These are phyloP conservation scores for Dothistroma pini DNA, from an alignment of 2,329 filamentous ascomycete species.

Conservation along the genomic window DNA sequence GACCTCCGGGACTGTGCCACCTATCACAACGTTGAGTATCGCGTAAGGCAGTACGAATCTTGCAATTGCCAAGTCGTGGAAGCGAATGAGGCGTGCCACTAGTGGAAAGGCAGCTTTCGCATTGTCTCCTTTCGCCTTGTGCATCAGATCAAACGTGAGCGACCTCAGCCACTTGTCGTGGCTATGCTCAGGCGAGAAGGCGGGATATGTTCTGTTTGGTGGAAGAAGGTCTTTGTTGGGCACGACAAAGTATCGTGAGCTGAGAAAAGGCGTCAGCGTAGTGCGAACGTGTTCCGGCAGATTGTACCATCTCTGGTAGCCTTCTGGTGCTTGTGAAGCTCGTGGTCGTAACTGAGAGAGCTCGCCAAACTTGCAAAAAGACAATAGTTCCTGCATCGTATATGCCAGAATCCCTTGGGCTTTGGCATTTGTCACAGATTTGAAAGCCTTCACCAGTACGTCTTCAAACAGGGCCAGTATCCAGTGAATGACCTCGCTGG, in stretches of 20 bases:
- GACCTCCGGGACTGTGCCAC: slow-evolving; percentile 62
- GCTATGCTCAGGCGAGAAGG: slow-evolving; percentile 64
- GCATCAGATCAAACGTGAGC: slow-evolving; percentile 78
- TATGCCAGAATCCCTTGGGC: slow-evolving; percentile 90
- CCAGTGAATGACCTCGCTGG: slow-evolving; percentile 79
- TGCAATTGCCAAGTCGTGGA: slow-evolving; percentile 80
- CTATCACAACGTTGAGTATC: slow-evolving; percentile 76
- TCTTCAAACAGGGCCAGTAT: slow-evolving; percentile 80
- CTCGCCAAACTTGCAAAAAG: slow-evolving; percentile 68
- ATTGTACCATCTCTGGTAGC: slow-evolving; percentile 70
- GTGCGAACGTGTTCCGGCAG: slow-evolving; percentile 76
- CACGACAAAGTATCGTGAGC: slow-evolving; percentile 73
- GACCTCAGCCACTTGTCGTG: slow-evolving; percentile 79
- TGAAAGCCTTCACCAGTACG: slow-evolving; percentile 84
- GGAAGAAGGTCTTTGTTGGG: slow-evolving; percentile 30
- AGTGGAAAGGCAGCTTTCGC: slow-evolving; percentile 76
- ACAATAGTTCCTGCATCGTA: slow-evolving; percentile 87
- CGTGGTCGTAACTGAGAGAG: slow-evolving; percentile 51
- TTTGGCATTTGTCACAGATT: slow-evolving; percentile 82
- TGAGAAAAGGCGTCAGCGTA: slow-evolving; percentile 82
- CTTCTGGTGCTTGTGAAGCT: slow-evolving; percentile 54
- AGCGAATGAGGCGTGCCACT: slow-evolving; percentile 74
- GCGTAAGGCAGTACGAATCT: slow-evolving; percentile 87
- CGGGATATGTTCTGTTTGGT: slow-evolving; percentile 59
- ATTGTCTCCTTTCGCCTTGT: slow-evolving; percentile 70